These are phyloP conservation scores for Metschnikowia santaceciliae DNA, from an alignment of 805 yeast genomes.

Conservation along the genomic window DNA sequence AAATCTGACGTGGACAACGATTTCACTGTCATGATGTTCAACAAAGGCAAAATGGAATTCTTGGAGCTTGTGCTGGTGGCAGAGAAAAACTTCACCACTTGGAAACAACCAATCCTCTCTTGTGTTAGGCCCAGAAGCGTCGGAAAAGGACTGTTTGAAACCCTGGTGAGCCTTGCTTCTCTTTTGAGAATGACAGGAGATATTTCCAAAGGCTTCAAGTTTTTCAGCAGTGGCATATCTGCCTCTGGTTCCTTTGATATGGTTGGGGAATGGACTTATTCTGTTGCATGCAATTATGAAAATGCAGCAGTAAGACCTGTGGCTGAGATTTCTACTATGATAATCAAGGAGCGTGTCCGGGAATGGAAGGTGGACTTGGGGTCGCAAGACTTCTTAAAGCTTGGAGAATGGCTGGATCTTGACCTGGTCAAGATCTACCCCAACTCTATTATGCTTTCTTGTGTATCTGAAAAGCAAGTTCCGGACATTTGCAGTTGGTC, in stretches of 20 bases:
- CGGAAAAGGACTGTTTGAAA: conserved; percentile 10
- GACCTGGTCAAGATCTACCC: conserved; percentile 8
- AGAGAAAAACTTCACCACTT: neutral
- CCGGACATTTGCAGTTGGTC: conserved; percentile 14
- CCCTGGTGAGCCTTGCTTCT: conserved; percentile 3
- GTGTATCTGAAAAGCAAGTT: conserved; percentile 13
- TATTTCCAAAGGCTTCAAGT: conserved; percentile 6
- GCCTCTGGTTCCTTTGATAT: neutral
- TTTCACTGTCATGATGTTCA: neutral
- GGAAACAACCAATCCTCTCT: conserved; percentile 9
- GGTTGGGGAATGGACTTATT: conserved; percentile 3
- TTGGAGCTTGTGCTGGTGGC: conserved; percentile 5
- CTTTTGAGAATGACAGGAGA: neutral
- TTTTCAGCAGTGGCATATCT: neutral
- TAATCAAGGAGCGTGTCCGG: conserved; percentile 4
- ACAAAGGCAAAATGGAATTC: neutral
- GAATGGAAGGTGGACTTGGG: conserved; percentile 9
- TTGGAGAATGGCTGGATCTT: conserved; percentile 6
- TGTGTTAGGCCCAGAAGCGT: conserved; percentile 7
- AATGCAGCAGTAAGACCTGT: conserved; percentile 10
- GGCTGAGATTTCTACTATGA: conserved; percentile 7
- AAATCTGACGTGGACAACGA: neutral
- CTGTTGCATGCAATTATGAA: conserved; percentile 8
- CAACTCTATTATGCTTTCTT: conserved; percentile 9
- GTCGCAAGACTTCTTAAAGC: neutral